Conservation (phyloP, 2,329 filamentous ascomycete species). For the Alternaria sp. region DNA sequence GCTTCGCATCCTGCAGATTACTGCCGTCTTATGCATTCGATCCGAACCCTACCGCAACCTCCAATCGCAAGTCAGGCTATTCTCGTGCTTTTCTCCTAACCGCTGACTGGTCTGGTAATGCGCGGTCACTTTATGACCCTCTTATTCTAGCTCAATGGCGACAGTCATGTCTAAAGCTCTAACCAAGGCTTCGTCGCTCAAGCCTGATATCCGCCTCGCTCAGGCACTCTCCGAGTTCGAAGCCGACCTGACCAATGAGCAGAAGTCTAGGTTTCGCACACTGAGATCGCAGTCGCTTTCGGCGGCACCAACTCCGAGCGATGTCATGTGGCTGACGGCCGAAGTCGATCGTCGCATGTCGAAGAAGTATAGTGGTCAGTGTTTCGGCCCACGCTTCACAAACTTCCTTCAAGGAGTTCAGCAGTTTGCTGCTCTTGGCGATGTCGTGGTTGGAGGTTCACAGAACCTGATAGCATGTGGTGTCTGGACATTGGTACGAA, state of each 20-base stretch:
- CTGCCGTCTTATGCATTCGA: no score
- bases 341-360: constrained; percentile 44
- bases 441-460: constrained; percentile 53
- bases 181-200: constrained; percentile 13
- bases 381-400: constrained; percentile 54
- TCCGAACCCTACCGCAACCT: no score
- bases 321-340: constrained; percentile 47
- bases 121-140: no score
- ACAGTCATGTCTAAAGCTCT: constrained; percentile 14
- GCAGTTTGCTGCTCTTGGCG: constrained; percentile 56
- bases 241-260: constrained; percentile 16
- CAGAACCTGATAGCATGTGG: constrained; percentile 58
- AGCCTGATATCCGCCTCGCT: constrained; percentile 24
- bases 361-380: constrained; percentile 34
- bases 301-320: not conserved
- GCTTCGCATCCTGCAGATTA: no score
- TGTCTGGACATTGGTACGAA: constrained; percentile 57
- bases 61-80: no score
- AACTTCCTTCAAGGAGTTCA: constrained; percentile 55
- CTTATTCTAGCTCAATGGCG: no score
- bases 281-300: constrained; percentile 2
- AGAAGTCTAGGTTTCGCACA: constrained; percentile 11
- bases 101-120: no score
- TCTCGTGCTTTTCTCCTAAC: no score
- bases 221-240: constrained; percentile 23